Evolutionary conservation across 306 rosid genomes (phyloP).

Genomic region (Comarum palustre): DNA sequence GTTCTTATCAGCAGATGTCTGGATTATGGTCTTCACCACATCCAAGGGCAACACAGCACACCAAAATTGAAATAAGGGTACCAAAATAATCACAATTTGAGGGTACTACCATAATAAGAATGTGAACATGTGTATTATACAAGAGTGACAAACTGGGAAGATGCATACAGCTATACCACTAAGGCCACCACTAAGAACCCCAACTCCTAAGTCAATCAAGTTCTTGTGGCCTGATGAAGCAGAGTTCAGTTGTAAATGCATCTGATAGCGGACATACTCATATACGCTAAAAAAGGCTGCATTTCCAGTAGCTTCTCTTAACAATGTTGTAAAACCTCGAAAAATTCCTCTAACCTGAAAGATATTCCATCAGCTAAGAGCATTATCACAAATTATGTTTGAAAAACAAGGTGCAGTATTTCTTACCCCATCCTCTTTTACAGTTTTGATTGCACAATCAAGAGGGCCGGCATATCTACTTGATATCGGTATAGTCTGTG

Average conservation of each 20-base stretch:
- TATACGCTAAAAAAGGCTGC: slow-evolving; percentile 64
- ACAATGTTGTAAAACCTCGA: slow-evolving; percentile 63
- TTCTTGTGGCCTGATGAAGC: slow-evolving; percentile 46
- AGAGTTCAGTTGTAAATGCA: slow-evolving; percentile 59
- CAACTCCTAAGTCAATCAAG: slow-evolving; percentile 76
- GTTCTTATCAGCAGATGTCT: slow-evolving; percentile 62
- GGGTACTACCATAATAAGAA: slow-evolving; percentile 14
- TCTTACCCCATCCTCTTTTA: slow-evolving; percentile 79
- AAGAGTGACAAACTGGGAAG: slow-evolving; percentile 22
- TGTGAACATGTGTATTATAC: not conserved
- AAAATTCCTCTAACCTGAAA: slow-evolving; percentile 84
- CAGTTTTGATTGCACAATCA: slow-evolving; percentile 62
- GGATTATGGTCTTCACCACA: slow-evolving; percentile 88
- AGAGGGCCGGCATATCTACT: slow-evolving; percentile 72
- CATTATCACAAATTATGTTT: slow-evolving; percentile 22
- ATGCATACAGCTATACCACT: slow-evolving; percentile 74
- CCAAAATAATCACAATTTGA: slow-evolving; percentile 3
- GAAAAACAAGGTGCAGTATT: slow-evolving; percentile 23
- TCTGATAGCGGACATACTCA: slow-evolving; percentile 66
- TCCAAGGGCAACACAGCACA: slow-evolving; percentile 86
- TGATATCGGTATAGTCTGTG: slow-evolving; percentile 64
- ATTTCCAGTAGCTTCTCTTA: slow-evolving; percentile 76
- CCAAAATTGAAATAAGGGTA: slow-evolving; percentile 64
- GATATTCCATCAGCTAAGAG: slow-evolving; percentile 39
- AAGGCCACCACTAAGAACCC: slow-evolving; percentile 79